phyloP scores from a whole-genome alignment of 2,329 filamentous ascomycete genomes.

The Ascochyta clinopodiicola region DNA sequence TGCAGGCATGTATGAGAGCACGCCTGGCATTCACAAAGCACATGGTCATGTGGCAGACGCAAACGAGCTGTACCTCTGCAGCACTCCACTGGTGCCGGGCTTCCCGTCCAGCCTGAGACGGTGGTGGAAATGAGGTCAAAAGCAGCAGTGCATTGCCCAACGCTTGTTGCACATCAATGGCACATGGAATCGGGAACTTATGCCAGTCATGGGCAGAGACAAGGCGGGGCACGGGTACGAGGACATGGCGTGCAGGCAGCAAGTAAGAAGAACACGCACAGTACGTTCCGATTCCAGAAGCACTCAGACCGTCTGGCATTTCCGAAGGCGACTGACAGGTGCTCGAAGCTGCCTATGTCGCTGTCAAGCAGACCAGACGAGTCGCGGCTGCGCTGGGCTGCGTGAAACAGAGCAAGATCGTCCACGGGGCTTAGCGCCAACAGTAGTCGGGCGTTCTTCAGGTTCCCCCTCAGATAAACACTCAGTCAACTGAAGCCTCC shows the following conservation, averaged over 20 bases:
- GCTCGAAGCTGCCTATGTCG: background rate
- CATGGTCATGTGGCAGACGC: background rate
- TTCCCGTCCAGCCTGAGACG: background rate
- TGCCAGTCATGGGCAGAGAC: slow-evolving; percentile 20
- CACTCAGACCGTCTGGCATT: slow-evolving; percentile 4
- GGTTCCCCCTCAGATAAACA: slow-evolving; percentile 32
- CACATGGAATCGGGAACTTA: background rate
- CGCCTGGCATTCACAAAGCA: background rate
- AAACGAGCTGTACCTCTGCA: background rate
- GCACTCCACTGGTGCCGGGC: background rate
- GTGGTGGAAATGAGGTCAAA: background rate
- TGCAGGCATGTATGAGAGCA: background rate
- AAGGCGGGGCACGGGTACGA: slow-evolving; percentile 28
- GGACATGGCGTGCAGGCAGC: slow-evolving; percentile 1
- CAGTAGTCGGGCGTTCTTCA: slow-evolving; percentile 16
- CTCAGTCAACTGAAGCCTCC: slow-evolving; percentile 33
- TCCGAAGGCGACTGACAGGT: slow-evolving; percentile 18
- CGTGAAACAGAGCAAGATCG: slow-evolving; percentile 34
- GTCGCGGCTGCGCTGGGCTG: slow-evolving; percentile 34
- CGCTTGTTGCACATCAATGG: slow-evolving; percentile 3
- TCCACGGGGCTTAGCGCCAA: slow-evolving; percentile 14
- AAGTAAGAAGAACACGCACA: background rate
- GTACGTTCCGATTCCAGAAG: background rate
- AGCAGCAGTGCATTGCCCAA: slow-evolving; percentile 15
- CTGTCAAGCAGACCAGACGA: slow-evolving; percentile 17